Conservation (phyloP, 2,329 filamentous ascomycete genomes). For the Xylaria sp. region DNA sequence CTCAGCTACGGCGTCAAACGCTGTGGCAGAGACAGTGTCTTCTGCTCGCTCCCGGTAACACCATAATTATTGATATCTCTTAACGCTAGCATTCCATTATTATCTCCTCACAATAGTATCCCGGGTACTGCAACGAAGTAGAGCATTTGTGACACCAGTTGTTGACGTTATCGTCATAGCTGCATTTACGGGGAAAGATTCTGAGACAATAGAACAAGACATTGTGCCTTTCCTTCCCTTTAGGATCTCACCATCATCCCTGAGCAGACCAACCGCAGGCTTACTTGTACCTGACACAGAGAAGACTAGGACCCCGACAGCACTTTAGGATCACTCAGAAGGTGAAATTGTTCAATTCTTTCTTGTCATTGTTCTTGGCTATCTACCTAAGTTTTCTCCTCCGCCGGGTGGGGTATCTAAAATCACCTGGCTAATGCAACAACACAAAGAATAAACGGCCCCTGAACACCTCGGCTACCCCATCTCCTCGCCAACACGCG, state of each 20-base stretch:
- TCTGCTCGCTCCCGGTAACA: not conserved
- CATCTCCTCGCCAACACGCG: conserved; percentile 22
- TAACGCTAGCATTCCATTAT: too few species aligned
- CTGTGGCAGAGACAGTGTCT: too few species aligned
- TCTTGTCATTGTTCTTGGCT: conserved; percentile 29
- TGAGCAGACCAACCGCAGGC: not conserved
- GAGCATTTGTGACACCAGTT: too few species aligned
- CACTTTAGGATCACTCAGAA: not conserved
- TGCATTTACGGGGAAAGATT: not conserved
- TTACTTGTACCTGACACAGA: too few species aligned
- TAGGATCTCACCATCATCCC: not conserved
- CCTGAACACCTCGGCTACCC: conserved; percentile 34
- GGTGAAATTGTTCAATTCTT: conserved; percentile 1
- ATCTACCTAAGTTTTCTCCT: conserved; percentile 31
- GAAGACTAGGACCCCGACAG: not conserved
- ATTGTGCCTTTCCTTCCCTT: not conserved
- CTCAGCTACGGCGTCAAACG: not conserved
- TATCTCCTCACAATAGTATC: too few species aligned
- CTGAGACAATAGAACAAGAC: not conserved
- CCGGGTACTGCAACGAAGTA: too few species aligned
- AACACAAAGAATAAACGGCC: conserved; percentile 11
- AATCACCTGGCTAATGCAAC: conserved; percentile 45
- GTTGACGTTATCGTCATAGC: too few species aligned
- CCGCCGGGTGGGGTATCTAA: conserved; percentile 47
- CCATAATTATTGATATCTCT: not conserved